Base-by-base conservation (phyloP, 2,329 filamentous ascomycete genomes). In the Chlorencoelia australis region DNA sequence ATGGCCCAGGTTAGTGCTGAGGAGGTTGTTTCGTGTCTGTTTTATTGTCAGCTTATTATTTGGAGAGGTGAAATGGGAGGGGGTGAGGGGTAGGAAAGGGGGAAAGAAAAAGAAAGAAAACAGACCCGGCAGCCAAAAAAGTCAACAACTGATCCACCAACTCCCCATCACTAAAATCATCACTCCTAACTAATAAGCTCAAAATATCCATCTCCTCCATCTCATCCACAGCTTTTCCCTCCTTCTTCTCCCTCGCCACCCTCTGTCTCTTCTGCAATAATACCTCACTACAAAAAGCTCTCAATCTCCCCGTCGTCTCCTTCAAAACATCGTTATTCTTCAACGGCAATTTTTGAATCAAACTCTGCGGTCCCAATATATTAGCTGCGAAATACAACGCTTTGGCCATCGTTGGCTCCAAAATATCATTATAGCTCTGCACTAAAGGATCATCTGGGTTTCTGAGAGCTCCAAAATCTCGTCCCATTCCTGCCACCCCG, bases 121-220 rank as follows among this genome's bases (percentile, higher is more conserved):
- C 63, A 43, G 53, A 69, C 64, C 68, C 79, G 0, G 85, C 85
- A 2, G 79, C 81, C 6, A 93, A 70, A 62, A 91, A 91, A 0
- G 84, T 91, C 79, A 91, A 87, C 54, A 89, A 71, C 59, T 94
- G 85, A 55, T 91, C 81, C 22, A 85, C 73, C 11, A 94, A 69
- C 44, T 83, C 75, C 27, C 84, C 79, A 43, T 91, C 82, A 8
- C 63, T 71, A 59, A 93, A 91, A 11, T 68, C 74, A 31, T 81
- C 82, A 18, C 77, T 85, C 52, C 79, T 72, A 35, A 93, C 66
- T 13, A 85, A 82, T 0, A 88, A 77, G 0, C 80, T 84, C 30
- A 94, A 64, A 42, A 94, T 89, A 56, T 94, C 84, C 4, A 72
- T 59, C 17, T 74, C 72, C 2, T 61, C 15, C 7, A 59, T 33